phyloP scores from a whole-genome alignment of 345 rosid genomes.

The Durio zibethinus region DNA sequence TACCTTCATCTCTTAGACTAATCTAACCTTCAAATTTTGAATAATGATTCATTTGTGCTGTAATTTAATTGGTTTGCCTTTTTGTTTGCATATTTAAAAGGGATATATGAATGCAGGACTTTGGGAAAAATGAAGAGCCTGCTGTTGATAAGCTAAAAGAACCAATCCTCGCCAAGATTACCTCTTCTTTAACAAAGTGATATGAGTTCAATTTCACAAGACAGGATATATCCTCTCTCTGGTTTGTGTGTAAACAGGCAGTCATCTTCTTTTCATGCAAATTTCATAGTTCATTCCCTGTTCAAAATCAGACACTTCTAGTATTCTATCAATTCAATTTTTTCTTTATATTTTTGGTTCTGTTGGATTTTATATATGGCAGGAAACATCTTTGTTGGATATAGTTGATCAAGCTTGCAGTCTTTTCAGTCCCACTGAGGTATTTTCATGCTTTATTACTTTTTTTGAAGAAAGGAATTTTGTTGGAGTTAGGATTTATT shows the following conservation, averaged over 20 bases:
- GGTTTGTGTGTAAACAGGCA: slow-evolving; percentile 97
- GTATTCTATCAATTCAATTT: neutral
- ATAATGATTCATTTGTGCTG: neutral
- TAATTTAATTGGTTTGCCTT: neutral
- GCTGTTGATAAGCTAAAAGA: slow-evolving; percentile 75
- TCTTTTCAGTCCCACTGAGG: slow-evolving; percentile 80
- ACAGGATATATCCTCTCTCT: slow-evolving; percentile 75
- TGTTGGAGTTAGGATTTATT: neutral
- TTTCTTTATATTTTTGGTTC: neutral
- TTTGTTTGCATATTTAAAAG: slow-evolving; percentile 8
- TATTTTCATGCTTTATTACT: slow-evolving; percentile 19
- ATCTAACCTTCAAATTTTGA: neutral
- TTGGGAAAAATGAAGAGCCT: slow-evolving; percentile 60
- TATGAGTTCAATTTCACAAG: slow-evolving; percentile 60
- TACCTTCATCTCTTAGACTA: neutral
- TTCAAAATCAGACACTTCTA: neutral
- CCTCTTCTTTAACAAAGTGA: slow-evolving; percentile 54
- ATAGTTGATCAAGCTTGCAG: slow-evolving; percentile 80
- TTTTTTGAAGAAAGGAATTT: neutral
- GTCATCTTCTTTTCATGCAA: slow-evolving; percentile 5
- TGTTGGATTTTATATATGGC: slow-evolving; percentile 23
- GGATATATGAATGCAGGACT: slow-evolving; percentile 41
- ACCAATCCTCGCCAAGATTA: slow-evolving; percentile 73
- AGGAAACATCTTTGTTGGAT: slow-evolving; percentile 93
- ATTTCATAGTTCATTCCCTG: neutral